A percentile compares a stretch with the other conserved stretches of the same genome.
These are phyloP conservation scores for Paxillus rubicundulus DNA, from an alignment of 768 basidiomycete genomes.

Conservation along the genomic window DNA sequence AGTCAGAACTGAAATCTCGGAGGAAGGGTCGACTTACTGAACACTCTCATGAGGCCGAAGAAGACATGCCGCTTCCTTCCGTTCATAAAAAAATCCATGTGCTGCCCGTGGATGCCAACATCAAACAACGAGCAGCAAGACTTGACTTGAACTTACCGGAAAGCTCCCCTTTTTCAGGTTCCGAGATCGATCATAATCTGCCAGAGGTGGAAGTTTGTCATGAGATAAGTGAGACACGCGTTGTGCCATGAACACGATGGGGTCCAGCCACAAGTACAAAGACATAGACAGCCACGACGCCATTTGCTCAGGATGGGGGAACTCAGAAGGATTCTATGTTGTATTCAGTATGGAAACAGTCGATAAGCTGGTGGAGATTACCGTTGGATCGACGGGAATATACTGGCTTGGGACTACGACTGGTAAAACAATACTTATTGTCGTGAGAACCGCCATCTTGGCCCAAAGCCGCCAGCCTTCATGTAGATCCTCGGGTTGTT, in stretches of 20 bases:
- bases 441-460: constrained; percentile 44
- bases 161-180: constrained; percentile 34
- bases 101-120: constrained; percentile 13
- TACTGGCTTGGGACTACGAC: constrained; percentile 56
- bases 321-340: constrained; percentile 20
- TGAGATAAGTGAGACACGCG: constrained; percentile 43
- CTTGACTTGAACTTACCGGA: constrained; percentile 21
- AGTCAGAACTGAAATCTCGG: not conserved
- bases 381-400: constrained; percentile 49
- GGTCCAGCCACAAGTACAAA: constrained; percentile 55
- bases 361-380: not conserved
- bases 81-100: constrained; percentile 24
- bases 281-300: constrained; percentile 35
- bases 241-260: constrained; percentile 43
- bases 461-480: constrained; percentile 54
- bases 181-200: constrained; percentile 43
- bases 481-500: constrained; percentile 44
- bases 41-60: constrained; percentile 14
- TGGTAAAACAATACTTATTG: constrained; percentile 50
- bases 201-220: constrained; percentile 44
- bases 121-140: not conserved
- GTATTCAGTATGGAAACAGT: not conserved
- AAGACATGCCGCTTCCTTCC: constrained; percentile 11
- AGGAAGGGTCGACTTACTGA: not conserved
- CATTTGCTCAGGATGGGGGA: constrained; percentile 41